Percentiles rank a stretch among this genome's conserved stretches.
These are phyloP conservation scores for Auricularia cornea DNA, from an alignment of 768 basidiomycete species.

Conservation along the genomic window DNA sequence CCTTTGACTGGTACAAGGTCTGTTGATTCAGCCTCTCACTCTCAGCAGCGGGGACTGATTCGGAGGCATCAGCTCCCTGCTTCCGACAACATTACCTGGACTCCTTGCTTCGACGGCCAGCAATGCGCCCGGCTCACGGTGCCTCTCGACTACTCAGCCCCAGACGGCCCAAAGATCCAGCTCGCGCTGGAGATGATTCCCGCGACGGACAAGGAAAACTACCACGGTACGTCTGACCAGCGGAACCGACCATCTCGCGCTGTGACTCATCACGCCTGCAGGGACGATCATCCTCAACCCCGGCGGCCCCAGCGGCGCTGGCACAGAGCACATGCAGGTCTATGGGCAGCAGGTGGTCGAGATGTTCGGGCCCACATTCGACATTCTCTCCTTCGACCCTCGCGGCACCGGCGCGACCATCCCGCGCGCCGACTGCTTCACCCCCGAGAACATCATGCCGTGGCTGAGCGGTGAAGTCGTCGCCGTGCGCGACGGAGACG, in stretches of 20 bases:
- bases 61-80: too few relatives aligned
- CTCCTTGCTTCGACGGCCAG: neutral
- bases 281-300: neutral
- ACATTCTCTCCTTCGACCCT: neutral
- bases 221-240: neutral
- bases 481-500: neutral
- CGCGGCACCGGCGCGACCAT: neutral
- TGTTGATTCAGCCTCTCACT: too few relatives aligned
- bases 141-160: neutral
- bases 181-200: neutral
- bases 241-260: too few relatives aligned
- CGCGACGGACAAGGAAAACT: neutral
- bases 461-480: neutral
- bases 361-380: neutral
- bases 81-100: neutral
- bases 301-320: neutral
- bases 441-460: neutral
- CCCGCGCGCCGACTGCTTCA: neutral
- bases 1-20: too few relatives aligned
- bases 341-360: neutral
- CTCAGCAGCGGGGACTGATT: too few relatives aligned
- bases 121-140: neutral
- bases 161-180: neutral
- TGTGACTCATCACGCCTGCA: too few relatives aligned
- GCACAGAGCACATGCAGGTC: neutral